phyloP scores from a whole-genome alignment of 345 rosid genomes.

The Psidium guajava region DNA sequence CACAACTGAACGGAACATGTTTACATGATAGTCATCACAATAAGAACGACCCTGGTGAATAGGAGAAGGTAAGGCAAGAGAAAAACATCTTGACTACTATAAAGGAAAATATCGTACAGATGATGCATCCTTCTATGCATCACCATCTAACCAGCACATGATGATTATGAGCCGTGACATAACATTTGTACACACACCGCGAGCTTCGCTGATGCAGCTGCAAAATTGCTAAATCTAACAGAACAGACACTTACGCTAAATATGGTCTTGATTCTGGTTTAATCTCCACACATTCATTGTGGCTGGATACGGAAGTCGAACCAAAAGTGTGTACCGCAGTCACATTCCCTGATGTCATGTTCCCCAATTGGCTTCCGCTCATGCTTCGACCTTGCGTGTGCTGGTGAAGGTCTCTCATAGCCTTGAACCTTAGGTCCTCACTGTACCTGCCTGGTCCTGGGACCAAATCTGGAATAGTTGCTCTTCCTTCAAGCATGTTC shows the following conservation, averaged over 20 bases:
- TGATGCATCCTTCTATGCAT: neutral
- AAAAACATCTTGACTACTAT: neutral
- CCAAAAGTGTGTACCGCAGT: neutral
- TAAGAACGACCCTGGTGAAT: neutral
- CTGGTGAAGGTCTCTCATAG: neutral
- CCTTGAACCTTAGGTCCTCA: constrained; percentile 11
- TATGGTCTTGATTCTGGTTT: neutral
- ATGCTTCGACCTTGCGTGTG: neutral
- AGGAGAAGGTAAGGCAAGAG: neutral
- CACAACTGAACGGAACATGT: neutral
- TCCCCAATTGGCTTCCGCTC: neutral
- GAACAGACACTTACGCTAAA: neutral
- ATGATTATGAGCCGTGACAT: neutral
- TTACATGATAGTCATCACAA: neutral
- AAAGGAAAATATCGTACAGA: neutral
- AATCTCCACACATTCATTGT: neutral
- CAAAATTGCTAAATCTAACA: neutral
- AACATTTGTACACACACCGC: neutral
- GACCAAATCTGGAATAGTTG: constrained; percentile 8
- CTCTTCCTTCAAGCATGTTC: constrained; percentile 17
- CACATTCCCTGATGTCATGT: neutral
- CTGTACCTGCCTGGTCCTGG: constrained; percentile 16
- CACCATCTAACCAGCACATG: neutral
- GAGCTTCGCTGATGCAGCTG: neutral
- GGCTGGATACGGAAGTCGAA: neutral